Conservation (phyloP, 2,329 filamentous ascomycete genomes). For the Venturia aucupariae region DNA sequence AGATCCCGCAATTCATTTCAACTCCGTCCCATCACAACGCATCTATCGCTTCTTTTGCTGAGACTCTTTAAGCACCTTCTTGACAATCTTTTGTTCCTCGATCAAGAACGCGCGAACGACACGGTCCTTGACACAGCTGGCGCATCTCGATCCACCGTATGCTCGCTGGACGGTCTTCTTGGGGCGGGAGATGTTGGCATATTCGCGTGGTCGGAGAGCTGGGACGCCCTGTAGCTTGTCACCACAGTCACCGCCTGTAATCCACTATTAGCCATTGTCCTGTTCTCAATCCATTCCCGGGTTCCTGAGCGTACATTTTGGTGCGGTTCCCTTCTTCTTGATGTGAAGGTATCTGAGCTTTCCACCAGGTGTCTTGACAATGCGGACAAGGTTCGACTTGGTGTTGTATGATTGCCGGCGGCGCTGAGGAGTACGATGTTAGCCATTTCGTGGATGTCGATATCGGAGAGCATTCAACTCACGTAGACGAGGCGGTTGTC, state of each 20-base stretch:
- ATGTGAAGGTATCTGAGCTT: slow-evolving; percentile 95
- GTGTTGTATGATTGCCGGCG: slow-evolving; percentile 67
- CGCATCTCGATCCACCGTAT: slow-evolving; percentile 96
- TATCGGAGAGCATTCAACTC: background rate
- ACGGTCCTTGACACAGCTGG: slow-evolving; percentile 96
- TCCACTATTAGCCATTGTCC: slow-evolving; percentile 16
- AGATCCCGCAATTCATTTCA: slow-evolving; percentile 8
- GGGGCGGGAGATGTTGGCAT: slow-evolving; percentile 91
- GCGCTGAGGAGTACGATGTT: slow-evolving; percentile 5
- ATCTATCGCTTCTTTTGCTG: slow-evolving; percentile 15
- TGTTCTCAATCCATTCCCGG: background rate
- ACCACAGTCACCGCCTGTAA: slow-evolving; percentile 73
- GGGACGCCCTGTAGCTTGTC: slow-evolving; percentile 95
- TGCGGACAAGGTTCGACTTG: slow-evolving; percentile 89
- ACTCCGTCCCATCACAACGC: slow-evolving; percentile 4
- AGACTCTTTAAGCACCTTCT: slow-evolving; percentile 98
- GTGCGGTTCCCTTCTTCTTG: slow-evolving; percentile 97
- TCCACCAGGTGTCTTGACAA: slow-evolving; percentile 94
- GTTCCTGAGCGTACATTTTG: slow-evolving; percentile 59
- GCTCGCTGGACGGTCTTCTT: slow-evolving; percentile 99
- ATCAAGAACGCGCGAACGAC: slow-evolving; percentile 98
- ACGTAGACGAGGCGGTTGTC: slow-evolving; percentile 14
- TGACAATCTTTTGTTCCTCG: slow-evolving; percentile 99
- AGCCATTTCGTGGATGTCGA: slow-evolving; percentile 40
- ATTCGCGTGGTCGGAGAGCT: slow-evolving; percentile 96